A percentile compares a stretch with the other conserved stretches of the same genome.
phyloP scores from a whole-genome alignment of 345 rosid genomes.

The Sisymbrium irio region DNA sequence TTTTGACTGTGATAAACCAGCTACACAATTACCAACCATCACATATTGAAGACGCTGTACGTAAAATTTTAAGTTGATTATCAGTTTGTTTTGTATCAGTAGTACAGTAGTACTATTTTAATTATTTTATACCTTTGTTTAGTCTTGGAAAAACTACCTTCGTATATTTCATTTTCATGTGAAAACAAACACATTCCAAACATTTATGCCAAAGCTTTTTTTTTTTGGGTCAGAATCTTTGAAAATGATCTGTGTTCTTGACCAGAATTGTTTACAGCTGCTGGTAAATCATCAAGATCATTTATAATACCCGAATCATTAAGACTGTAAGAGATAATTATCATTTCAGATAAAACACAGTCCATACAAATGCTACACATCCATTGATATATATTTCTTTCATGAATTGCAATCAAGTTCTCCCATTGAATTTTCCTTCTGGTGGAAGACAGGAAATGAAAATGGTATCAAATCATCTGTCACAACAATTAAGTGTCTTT shows the following conservation, averaged over 20 bases:
- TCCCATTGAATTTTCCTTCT: slow-evolving; percentile 13
- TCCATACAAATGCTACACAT: too few relatives aligned
- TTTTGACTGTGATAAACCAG: neutral
- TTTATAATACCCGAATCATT: neutral
- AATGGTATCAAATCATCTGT: slow-evolving; percentile 42
- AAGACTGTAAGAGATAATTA: neutral
- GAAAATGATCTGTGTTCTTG: neutral
- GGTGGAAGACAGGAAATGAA: slow-evolving; percentile 33
- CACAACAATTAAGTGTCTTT: slow-evolving; percentile 10
- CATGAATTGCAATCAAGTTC: slow-evolving; percentile 25
- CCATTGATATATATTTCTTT: neutral
- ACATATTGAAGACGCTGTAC: neutral
- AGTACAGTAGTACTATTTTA: neutral
- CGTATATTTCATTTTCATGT: neutral
- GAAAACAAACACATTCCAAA: neutral
- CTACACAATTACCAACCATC: neutral
- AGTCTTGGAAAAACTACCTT: too few relatives aligned
- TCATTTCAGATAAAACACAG: too few relatives aligned
- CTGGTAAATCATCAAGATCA: neutral
- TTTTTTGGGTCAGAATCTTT: too few relatives aligned
- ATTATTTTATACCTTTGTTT: neutral
- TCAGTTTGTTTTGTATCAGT: neutral
- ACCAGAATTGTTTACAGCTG: neutral
- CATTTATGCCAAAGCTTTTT: neutral
- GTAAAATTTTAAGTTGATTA: neutral